Percentiles rank a stretch among this genome's conserved stretches.
Conservation (phyloP, 192 early-diverging fungal genomes). For the Gorgonomyces haynaldii region DNA sequence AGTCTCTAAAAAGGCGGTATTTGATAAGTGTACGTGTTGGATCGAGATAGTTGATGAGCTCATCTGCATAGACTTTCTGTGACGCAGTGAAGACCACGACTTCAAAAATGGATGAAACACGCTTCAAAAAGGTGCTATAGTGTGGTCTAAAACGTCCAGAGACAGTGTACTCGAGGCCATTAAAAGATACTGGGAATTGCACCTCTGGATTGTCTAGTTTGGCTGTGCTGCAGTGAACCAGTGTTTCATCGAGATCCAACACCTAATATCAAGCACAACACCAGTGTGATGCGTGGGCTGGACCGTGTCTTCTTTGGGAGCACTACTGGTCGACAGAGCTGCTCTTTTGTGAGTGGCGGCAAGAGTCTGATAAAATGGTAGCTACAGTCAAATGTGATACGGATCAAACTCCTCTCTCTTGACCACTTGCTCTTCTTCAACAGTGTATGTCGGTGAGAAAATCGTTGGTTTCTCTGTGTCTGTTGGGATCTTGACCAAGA, state of each 20-base stretch:
- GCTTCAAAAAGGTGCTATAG: conserved; percentile 46
- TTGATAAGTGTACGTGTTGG: conserved; percentile 46
- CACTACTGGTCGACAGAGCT: background rate
- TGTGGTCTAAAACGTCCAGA: conserved; percentile 60
- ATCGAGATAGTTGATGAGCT: conserved; percentile 49
- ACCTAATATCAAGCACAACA: conserved; percentile 13
- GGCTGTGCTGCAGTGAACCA: conserved; percentile 55
- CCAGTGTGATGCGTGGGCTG: background rate
- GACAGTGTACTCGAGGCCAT: conserved; percentile 48
- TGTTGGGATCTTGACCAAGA: too few relatives aligned
- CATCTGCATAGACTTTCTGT: conserved; percentile 61
- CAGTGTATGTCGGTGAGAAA: too few relatives aligned
- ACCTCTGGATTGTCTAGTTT: conserved; percentile 45
- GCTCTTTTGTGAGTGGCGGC: too few relatives aligned
- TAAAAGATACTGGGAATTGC: conserved; percentile 54
- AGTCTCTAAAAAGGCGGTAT: conserved; percentile 59
- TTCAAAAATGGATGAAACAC: conserved; percentile 47
- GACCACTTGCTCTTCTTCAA: too few relatives aligned
- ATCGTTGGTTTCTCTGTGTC: too few relatives aligned
- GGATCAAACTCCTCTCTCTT: too few relatives aligned
- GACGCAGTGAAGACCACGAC: conserved; percentile 66
- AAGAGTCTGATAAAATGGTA: too few relatives aligned
- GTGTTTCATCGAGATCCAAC: conserved; percentile 62
- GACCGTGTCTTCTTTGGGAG: conserved; percentile 5
- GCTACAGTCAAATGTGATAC: too few relatives aligned